phyloP scores from a whole-genome alignment of 2,329 filamentous ascomycete species.

The Geosmithia putterillii region DNA sequence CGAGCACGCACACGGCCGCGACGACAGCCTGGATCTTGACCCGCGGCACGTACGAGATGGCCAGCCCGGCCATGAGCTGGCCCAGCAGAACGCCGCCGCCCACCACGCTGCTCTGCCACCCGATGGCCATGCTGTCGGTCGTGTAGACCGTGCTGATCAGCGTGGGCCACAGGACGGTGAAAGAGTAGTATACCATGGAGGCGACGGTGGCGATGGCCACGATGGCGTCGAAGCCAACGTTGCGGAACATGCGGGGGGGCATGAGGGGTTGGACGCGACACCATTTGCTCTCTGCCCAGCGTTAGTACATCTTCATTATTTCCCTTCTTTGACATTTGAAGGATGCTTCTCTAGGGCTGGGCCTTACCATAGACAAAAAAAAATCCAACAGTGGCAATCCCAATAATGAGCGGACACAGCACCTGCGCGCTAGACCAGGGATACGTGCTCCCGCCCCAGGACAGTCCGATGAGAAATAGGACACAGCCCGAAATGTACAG shows the following conservation, averaged over 20 bases:
- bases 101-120: conserved; percentile 26
- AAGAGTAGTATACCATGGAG: conserved; percentile 30
- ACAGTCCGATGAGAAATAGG: conserved; percentile 29
- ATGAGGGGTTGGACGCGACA: conserved; percentile 24
- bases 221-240: conserved; percentile 24
- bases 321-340: too few relatives aligned
- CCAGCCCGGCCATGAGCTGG: conserved; percentile 21
- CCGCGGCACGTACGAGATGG: conserved; percentile 20
- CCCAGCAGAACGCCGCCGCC: conserved; percentile 28
- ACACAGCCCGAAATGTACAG: conserved; percentile 27
- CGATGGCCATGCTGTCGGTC: conserved; percentile 21
- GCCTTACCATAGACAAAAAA: conserved; percentile 23
- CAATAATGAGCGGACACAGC: conserved; percentile 22
- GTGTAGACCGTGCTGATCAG: conserved; percentile 28
- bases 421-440: conserved; percentile 28
- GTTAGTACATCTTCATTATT: background rate
- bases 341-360: too few relatives aligned
- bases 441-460: conserved; percentile 26
- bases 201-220: conserved; percentile 23
- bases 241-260: conserved; percentile 27
- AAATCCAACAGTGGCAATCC: conserved; percentile 16
- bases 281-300: conserved; percentile 18
- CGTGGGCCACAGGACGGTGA: conserved; percentile 30
- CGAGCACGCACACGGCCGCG: conserved; percentile 15
- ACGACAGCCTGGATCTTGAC: conserved; percentile 20